Percentiles rank a stretch among this genome's conserved stretches.
Conservation (phyloP, 2,329 filamentous ascomycete species). For the Aureobasidium subglaciale region DNA sequence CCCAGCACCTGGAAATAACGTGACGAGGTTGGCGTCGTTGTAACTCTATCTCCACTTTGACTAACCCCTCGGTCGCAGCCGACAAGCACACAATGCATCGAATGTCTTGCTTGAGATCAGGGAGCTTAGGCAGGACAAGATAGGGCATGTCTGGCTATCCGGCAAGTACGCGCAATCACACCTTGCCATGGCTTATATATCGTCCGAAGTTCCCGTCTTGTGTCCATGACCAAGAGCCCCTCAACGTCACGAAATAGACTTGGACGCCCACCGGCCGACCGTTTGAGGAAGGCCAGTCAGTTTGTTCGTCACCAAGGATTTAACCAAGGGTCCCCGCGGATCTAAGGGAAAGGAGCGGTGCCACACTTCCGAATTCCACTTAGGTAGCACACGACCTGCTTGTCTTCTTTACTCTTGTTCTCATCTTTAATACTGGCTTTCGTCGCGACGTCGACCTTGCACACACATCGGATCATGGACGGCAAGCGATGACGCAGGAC, state of each 20-base stretch:
- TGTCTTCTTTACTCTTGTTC: background rate
- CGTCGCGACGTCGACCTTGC: background rate
- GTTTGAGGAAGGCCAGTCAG: background rate
- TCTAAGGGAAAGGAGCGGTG: conserved; percentile 3
- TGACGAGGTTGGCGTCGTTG: background rate
- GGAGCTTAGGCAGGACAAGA: background rate
- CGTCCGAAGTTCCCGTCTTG: background rate
- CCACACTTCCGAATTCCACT: background rate
- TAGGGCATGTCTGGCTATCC: background rate
- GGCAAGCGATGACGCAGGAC: background rate
- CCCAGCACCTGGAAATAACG: background rate
- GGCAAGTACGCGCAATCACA: background rate
- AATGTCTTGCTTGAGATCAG: background rate
- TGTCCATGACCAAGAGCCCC: background rate
- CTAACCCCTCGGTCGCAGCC: background rate
- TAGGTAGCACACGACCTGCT: background rate
- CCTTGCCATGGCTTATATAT: background rate
- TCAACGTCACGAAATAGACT: background rate
- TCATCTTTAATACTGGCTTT: background rate
- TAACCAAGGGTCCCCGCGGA: background rate
- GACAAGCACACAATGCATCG: background rate
- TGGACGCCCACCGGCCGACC: background rate
- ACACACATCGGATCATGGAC: background rate
- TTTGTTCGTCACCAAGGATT: background rate
- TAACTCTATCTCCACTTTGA: conserved; percentile 7